A percentile compares a stretch with the other conserved stretches of the same genome.
Conservation (phyloP, 208 protist genomes). For the Lotmaria passim region DNA sequence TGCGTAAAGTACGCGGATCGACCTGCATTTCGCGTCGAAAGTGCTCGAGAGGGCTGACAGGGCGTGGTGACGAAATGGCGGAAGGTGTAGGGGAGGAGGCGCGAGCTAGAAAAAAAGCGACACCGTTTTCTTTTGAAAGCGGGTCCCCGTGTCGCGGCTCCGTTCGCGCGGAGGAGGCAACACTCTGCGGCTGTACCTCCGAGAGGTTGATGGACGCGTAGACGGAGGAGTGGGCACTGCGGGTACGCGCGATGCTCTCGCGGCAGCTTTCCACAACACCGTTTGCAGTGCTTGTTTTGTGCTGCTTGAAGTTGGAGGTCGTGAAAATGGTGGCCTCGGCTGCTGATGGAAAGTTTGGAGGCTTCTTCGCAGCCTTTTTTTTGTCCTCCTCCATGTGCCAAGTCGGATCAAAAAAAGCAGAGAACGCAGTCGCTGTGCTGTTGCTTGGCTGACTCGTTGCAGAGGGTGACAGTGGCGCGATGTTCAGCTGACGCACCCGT, state of each 20-base stretch:
- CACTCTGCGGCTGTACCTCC: constrained; percentile 3
- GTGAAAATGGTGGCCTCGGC: not conserved
- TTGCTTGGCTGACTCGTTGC: not conserved
- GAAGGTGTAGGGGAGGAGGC: too few relatives aligned
- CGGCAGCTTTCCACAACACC: not conserved
- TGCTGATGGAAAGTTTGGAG: too few relatives aligned
- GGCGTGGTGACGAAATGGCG: not conserved
- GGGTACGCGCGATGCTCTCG: not conserved
- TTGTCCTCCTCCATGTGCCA: not conserved
- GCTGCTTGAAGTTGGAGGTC: not conserved
- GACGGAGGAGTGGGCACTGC: not conserved
- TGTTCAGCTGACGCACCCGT: constrained; percentile 4
- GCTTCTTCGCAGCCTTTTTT: too few relatives aligned
- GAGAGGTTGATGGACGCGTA: constrained; percentile 13
- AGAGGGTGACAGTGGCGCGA: not conserved
- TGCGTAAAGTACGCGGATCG: not conserved
- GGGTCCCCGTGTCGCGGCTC: not conserved
- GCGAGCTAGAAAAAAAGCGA: not conserved
- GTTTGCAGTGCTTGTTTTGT: not conserved
- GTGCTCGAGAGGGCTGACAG: not conserved
- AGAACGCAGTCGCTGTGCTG: not conserved
- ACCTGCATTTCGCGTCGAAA: not conserved
- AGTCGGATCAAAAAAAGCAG: not conserved
- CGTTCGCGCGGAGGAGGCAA: not conserved
- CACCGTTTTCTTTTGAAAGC: too few relatives aligned